phyloP scores from a whole-genome alignment of 2,329 filamentous ascomycete species.

The Sordariomycetes sp. region DNA sequence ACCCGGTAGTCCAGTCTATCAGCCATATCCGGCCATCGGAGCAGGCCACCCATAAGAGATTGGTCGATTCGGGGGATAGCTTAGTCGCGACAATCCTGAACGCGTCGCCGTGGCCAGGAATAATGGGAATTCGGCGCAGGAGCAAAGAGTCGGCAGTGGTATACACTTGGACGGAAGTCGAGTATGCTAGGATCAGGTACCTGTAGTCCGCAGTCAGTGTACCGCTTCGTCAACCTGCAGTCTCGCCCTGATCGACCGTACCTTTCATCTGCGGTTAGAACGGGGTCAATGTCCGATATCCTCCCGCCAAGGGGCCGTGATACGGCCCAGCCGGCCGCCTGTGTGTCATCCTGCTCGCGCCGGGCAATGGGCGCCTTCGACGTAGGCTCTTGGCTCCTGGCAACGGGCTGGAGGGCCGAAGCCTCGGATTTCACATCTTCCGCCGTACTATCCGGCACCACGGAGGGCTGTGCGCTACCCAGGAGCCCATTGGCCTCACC shows the following conservation, averaged over 20 bases:
- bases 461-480: neutral
- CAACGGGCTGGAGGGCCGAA: neutral
- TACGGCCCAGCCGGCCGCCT: conserved; percentile 39
- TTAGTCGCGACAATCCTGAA: conserved; percentile 27
- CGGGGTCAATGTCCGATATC: conserved; percentile 54
- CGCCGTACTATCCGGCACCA: neutral
- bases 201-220: conserved; percentile 25
- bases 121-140: conserved; percentile 56
- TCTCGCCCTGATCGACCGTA: conserved; percentile 1
- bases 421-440: neutral
- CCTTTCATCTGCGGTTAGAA: conserved; percentile 49
- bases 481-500: conserved; percentile 15
- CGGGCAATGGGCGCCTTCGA: neutral
- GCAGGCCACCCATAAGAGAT: conserved; percentile 49
- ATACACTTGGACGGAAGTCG: conserved; percentile 69
- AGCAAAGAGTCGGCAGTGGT: conserved; percentile 73
- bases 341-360: neutral
- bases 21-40: conserved; percentile 46
- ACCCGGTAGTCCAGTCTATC: conserved; percentile 41
- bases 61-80: conserved; percentile 24
- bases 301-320: conserved; percentile 55
- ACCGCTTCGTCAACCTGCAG: neutral
- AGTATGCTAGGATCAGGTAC: conserved; percentile 64
- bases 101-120: conserved; percentile 13
- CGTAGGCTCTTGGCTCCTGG: neutral